Percentiles rank a stretch among this genome's conserved stretches.
These are phyloP conservation scores for Colletotrichum sublineola DNA, from an alignment of 2,329 filamentous ascomycete genomes.

Conservation along the genomic window DNA sequence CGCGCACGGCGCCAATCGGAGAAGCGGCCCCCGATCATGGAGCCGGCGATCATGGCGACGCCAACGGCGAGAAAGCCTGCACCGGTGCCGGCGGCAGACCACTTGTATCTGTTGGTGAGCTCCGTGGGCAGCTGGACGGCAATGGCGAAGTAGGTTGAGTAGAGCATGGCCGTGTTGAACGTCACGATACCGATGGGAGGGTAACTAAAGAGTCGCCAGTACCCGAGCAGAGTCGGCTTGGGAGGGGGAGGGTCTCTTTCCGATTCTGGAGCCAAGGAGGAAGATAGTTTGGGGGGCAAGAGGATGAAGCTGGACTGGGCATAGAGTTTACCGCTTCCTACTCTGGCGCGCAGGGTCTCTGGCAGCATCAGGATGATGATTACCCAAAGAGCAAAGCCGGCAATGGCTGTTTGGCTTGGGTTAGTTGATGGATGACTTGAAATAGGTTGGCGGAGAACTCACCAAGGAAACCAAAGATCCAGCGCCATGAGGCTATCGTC, in stretches of 20 bases:
- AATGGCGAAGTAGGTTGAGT: constrained; percentile 51
- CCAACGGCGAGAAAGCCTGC: constrained; percentile 51
- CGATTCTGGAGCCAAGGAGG: constrained; percentile 44
- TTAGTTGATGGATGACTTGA: background rate
- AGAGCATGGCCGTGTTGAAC: constrained; percentile 52
- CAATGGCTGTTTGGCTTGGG: constrained; percentile 46
- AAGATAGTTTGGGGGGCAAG: constrained; percentile 45
- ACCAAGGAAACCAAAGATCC: constrained; percentile 58
- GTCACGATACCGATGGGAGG: constrained; percentile 51
- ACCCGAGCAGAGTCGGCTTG: constrained; percentile 47
- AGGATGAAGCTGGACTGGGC: constrained; percentile 42
- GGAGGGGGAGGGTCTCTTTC: constrained; percentile 48
- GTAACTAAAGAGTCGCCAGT: constrained; percentile 50
- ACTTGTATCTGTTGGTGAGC: constrained; percentile 51
- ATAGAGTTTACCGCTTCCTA: constrained; percentile 56
- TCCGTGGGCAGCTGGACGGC: constrained; percentile 49
- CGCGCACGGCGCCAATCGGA: constrained; percentile 53
- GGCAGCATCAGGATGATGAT: constrained; percentile 55
- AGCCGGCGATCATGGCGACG: constrained; percentile 49
- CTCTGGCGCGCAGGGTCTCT: constrained; percentile 59
- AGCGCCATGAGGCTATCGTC: constrained; percentile 55
- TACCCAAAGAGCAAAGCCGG: constrained; percentile 49
- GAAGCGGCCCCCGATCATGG: constrained; percentile 53
- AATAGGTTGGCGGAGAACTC: background rate
- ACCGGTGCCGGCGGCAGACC: constrained; percentile 51